phyloP scores from a whole-genome alignment of 768 basidiomycete species.

The Podaxis mareebaensis region DNA sequence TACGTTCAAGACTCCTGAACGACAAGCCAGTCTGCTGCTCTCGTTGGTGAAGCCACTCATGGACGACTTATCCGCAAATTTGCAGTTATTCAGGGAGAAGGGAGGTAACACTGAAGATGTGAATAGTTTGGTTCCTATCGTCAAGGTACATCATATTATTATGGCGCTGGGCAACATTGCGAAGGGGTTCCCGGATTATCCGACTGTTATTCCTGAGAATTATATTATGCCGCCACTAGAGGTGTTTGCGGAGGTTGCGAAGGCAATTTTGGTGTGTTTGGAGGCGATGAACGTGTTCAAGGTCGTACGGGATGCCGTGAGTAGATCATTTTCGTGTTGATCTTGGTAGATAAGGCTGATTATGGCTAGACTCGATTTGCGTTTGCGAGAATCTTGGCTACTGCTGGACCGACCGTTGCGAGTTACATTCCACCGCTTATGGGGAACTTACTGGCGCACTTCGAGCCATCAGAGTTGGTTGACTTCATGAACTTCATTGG shows the following conservation, averaged over 20 bases:
- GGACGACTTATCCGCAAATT: slow-evolving; percentile 62
- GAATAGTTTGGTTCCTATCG: slow-evolving; percentile 67
- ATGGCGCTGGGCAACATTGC: slow-evolving; percentile 94
- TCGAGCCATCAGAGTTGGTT: slow-evolving; percentile 88
- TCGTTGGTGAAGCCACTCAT: slow-evolving; percentile 84
- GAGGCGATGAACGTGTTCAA: slow-evolving; percentile 87
- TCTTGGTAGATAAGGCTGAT: neutral
- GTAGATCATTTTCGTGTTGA: slow-evolving; percentile 25
- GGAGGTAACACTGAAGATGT: slow-evolving; percentile 55
- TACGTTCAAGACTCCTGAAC: slow-evolving; percentile 63
- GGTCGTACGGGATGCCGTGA: slow-evolving; percentile 89
- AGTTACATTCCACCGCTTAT: slow-evolving; percentile 89
- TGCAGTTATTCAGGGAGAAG: slow-evolving; percentile 53
- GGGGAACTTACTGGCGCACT: slow-evolving; percentile 86
- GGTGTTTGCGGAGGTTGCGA: slow-evolving; percentile 82
- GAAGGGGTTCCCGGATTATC: slow-evolving; percentile 95
- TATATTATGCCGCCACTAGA: slow-evolving; percentile 72
- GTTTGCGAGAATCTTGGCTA: slow-evolving; percentile 89
- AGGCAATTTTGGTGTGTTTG: slow-evolving; percentile 83
- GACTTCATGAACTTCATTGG: slow-evolving; percentile 97
- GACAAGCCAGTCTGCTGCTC: slow-evolving; percentile 67
- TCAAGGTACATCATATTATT: slow-evolving; percentile 89
- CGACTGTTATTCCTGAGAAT: slow-evolving; percentile 63
- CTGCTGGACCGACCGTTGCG: slow-evolving; percentile 83
- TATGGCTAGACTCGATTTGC: slow-evolving; percentile 78